Percentiles rank a stretch among this genome's conserved stretches.
Evolutionary conservation across 2,329 filamentous ascomycete species (phyloP).

Genomic region (Paradendryphiella salina): DNA sequence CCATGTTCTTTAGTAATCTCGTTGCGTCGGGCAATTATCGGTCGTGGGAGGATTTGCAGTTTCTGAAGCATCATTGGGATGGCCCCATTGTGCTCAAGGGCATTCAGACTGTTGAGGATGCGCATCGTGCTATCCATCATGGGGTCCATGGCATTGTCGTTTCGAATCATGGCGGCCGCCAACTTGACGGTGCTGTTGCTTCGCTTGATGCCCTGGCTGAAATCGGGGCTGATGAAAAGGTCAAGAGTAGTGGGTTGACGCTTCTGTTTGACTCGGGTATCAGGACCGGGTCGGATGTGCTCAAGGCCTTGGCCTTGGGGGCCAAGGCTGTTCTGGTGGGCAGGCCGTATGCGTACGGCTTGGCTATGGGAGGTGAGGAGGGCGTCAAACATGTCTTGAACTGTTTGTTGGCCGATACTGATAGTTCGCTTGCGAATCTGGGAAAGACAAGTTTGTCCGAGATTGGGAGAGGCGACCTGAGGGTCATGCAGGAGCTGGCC

Average conservation of each 20-base stretch:
- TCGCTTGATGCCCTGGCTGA: conserved; percentile 44
- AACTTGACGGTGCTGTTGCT: conserved; percentile 43
- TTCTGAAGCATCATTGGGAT: conserved; percentile 41
- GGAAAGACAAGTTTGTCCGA: conserved; percentile 38
- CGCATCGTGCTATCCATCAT: conserved; percentile 39
- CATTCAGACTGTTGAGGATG: conserved; percentile 46
- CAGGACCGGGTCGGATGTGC: conserved; percentile 42
- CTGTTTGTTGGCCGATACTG: conserved; percentile 38
- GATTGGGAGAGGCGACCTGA: conserved; percentile 35
- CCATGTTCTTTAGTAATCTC: conserved; percentile 42
- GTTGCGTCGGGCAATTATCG: conserved; percentile 44
- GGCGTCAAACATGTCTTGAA: conserved; percentile 46
- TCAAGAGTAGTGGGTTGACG: conserved; percentile 36
- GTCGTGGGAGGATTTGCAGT: conserved; percentile 42
- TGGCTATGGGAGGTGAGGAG: conserved; percentile 45
- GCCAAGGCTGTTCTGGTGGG: conserved; percentile 45
- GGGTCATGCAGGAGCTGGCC: conserved; percentile 28
- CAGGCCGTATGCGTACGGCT: conserved; percentile 44
- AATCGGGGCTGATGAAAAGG: conserved; percentile 40
- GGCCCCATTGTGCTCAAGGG: conserved; percentile 48
- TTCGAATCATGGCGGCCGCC: conserved; percentile 46
- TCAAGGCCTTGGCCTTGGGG: conserved; percentile 46
- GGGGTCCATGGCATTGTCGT: conserved; percentile 47
- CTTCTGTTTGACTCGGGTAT: conserved; percentile 46
- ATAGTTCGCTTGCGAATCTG: conserved; percentile 41